These are phyloP conservation scores for Plantago coronopus DNA, from an alignment of 305 asterid genomes.

Conservation along the genomic window DNA sequence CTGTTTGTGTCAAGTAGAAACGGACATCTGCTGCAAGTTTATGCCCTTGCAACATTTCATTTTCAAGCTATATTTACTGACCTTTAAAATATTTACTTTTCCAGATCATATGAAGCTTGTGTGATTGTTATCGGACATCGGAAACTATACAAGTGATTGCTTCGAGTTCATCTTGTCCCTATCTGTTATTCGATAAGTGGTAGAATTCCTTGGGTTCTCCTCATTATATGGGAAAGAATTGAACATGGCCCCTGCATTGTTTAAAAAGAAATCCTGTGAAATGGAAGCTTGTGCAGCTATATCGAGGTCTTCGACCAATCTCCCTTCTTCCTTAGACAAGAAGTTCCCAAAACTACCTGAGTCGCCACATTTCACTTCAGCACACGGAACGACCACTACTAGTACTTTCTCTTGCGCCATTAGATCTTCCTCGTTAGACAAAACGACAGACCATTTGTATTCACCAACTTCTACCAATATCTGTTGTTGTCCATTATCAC, in stretches of 20 bases:
- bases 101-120: slow-evolving; percentile 21
- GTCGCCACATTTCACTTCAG: slow-evolving; percentile 31
- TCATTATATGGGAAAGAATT: slow-evolving; percentile 34
- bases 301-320: slow-evolving; percentile 37
- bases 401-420: slow-evolving; percentile 25
- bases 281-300: slow-evolving; percentile 54
- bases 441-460: slow-evolving; percentile 37
- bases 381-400: slow-evolving; percentile 25
- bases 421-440: slow-evolving; percentile 20
- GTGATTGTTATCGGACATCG: slow-evolving; percentile 2
- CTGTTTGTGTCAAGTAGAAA: too few species aligned
- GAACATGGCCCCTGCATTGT: slow-evolving; percentile 39
- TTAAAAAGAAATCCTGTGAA: slow-evolving; percentile 31
- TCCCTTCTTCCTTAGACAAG: slow-evolving; percentile 43
- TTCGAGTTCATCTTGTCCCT: slow-evolving; percentile 9
- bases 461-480: slow-evolving; percentile 33
- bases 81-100: not conserved
- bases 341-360: slow-evolving; percentile 40
- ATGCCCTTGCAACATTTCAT: not conserved
- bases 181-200: slow-evolving; percentile 1
- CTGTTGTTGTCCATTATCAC: slow-evolving; percentile 29
- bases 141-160: slow-evolving; percentile 11
- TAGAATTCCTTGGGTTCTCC: slow-evolving; percentile 8
- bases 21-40: too few species aligned
- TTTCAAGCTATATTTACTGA: slow-evolving; percentile 3